Percentiles rank a stretch among this genome's conserved stretches.
These are phyloP conservation scores for Huntiella savannae DNA, from an alignment of 2,329 filamentous ascomycete genomes.

Conservation along the genomic window DNA sequence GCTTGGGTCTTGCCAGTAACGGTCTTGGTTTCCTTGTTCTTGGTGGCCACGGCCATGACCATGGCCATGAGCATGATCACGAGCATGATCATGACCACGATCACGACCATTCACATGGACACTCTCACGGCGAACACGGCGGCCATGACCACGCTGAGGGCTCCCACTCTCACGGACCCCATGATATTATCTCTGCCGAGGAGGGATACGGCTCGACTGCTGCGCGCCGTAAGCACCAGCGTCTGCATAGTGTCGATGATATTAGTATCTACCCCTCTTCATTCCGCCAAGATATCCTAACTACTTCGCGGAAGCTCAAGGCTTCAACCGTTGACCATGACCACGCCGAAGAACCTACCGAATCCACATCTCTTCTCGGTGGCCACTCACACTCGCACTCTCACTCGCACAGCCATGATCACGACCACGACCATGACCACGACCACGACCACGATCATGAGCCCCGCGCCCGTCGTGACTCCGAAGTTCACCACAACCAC, in stretches of 20 bases:
- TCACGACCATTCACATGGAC: constrained; percentile 22
- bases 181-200: constrained; percentile 25
- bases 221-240: constrained; percentile 19
- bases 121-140: constrained; percentile 16
- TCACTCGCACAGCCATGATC: not conserved
- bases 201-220: constrained; percentile 22
- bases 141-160: constrained; percentile 30
- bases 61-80: constrained; percentile 41
- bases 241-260: constrained; percentile 46
- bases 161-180: constrained; percentile 18
- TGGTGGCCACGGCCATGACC: constrained; percentile 78
- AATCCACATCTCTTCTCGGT: constrained; percentile 30
- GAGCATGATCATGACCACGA: constrained; percentile 29
- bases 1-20: constrained; percentile 69
- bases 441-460: constrained; percentile 13
- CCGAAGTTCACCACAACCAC: constrained; percentile 47
- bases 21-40: constrained; percentile 76
- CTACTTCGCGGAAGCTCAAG: constrained; percentile 31
- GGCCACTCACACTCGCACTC: constrained; percentile 14
- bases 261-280: constrained; percentile 78
- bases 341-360: constrained; percentile 19
- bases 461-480: constrained; percentile 23
- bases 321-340: constrained; percentile 28
- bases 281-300: constrained; percentile 83
- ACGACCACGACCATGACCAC: constrained; percentile 9